phyloP scores from a whole-genome alignment of 495 filamentous ascomycete genomes.

The Daldinia bambusicola region DNA sequence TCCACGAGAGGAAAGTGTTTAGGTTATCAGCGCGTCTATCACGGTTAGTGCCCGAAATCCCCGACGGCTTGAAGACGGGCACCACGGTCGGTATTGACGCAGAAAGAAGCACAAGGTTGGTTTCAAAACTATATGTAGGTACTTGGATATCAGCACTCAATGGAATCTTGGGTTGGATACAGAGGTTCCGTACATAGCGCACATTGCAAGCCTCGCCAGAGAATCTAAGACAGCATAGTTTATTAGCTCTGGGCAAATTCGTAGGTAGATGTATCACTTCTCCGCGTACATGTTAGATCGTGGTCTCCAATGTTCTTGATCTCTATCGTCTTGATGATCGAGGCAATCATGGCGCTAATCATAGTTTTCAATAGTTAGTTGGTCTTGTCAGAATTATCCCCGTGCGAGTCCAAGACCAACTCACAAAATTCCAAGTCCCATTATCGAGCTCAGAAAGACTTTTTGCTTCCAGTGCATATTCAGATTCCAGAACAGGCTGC shows the following conservation, averaged over 20 bases:
- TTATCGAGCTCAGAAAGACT: not conserved
- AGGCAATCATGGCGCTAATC: not conserved
- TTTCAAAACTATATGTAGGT: not conserved
- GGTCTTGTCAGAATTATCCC: too few species aligned
- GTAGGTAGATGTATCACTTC: not conserved
- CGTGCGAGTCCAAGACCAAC: not conserved
- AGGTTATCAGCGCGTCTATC: not conserved
- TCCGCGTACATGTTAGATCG: not conserved
- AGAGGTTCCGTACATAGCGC: too few species aligned
- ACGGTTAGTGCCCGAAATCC: not conserved
- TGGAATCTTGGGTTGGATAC: too few species aligned
- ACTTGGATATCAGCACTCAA: not conserved
- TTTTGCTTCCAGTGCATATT: slow-evolving; percentile 1
- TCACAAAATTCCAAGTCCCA: slow-evolving; percentile 1
- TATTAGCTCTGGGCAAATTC: not conserved
- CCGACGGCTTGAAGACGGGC: not conserved
- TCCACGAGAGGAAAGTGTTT: not conserved
- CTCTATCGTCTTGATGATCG: not conserved
- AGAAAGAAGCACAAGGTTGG: not conserved
- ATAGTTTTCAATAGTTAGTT: not conserved
- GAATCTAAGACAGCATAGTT: not conserved
- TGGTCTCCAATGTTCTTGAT: not conserved
- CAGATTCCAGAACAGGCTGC: not conserved
- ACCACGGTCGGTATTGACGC: not conserved
- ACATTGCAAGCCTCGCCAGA: not conserved